Evolutionary conservation across 2,329 filamentous ascomycete species (phyloP), one percentile per base, ranked within the genome.

Genomic region (Xylariaceae sp.): DNA sequence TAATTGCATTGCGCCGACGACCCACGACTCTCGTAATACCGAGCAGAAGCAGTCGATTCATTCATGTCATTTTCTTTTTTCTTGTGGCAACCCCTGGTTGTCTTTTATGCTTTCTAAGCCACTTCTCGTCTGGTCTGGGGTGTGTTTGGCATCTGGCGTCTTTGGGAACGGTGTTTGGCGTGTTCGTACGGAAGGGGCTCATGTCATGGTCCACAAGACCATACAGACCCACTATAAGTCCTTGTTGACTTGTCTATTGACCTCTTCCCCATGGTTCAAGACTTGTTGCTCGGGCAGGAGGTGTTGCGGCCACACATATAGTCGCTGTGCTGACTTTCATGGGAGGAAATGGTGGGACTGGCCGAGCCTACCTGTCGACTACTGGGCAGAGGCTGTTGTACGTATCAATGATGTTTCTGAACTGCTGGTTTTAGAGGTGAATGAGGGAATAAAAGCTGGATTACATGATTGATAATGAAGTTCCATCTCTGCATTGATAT

Each of bases 1-100:
- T 53, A 57, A 56, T 67, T 65, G 60, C 46, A 69, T 67, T 66
- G 67, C 52, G 53, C 62, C 65, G 57, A 62, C 63, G 58, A 61
- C 52, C 59, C 21, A 69, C 37, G 56, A 63, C 41, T 61, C 49
- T 49, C 52, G 56, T 61, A 59, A 53, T 57, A 39, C 26, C 48
- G 47, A 33, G 52, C 19, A 9, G 26, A 31, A 26, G 43, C 36
- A 34, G 11, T 24, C 28, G 11, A n/a, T 44, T 46, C 33, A 44
- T 37, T 24, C 44, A 26, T 17, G 11, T 37, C 28, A 19, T 34
- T 47, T 60, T 54, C 43, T n/a, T 24, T 16, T 52, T 60, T 60
- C 53, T 39, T 49, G 45, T n/a, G 56, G 41, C 49, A 33, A 36
- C 53, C 41, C 29, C 44, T 23, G 49, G 49, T 57, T 62, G 57